These are phyloP conservation scores for Hondaea fermentalgiana DNA, from an alignment of 108 stramenopile species.

Conservation along the genomic window DNA sequence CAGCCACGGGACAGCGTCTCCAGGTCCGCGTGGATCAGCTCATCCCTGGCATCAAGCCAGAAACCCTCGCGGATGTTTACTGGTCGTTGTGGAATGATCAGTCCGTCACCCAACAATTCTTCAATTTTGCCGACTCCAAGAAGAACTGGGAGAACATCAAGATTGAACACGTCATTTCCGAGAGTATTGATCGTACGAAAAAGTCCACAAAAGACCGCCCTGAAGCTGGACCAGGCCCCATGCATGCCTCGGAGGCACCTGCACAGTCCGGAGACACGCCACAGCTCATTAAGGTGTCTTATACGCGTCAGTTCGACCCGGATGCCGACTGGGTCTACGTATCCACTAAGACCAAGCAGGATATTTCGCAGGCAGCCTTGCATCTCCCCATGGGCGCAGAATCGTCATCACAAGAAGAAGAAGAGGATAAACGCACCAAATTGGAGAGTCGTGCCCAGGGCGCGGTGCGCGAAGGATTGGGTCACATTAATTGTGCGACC, in stretches of 20 bases:
- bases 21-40: background rate
- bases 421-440: background rate
- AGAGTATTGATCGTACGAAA: background rate
- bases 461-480: background rate
- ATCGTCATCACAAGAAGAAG: too few species aligned
- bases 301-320: background rate
- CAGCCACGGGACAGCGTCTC: background rate
- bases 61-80: background rate
- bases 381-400: background rate
- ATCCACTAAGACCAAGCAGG: background rate
- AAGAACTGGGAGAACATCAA: background rate
- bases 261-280: background rate
- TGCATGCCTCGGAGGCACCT: background rate
- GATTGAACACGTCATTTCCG: background rate
- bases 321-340: background rate
- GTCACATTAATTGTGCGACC: background rate
- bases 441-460: background rate
- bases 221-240: background rate
- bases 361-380: background rate
- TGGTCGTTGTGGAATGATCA: conserved; percentile 11
- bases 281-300: background rate
- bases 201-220: background rate
- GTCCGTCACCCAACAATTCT: background rate
- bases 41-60: background rate
- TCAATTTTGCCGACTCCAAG: background rate